Evolutionary conservation across 2,329 filamentous ascomycete species (phyloP).

Genomic region (Colletotrichum sp.): DNA sequence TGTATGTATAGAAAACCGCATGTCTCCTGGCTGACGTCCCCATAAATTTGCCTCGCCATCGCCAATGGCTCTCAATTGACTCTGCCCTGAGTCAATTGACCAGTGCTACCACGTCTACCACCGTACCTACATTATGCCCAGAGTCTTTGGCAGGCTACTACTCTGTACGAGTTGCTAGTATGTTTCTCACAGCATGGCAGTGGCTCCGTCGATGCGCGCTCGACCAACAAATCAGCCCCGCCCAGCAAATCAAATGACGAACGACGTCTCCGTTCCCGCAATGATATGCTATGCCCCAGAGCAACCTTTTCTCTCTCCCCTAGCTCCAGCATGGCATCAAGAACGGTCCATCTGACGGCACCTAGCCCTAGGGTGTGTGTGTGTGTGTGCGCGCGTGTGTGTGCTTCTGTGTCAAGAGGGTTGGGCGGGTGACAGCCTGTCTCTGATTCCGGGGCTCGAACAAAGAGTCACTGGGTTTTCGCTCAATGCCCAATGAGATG

Average conservation of each 20-base stretch:
- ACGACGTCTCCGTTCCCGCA: not conserved
- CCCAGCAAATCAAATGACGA: not conserved
- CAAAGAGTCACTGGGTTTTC: slow-evolving; percentile 1
- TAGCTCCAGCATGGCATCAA: not conserved
- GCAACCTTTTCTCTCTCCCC: not conserved
- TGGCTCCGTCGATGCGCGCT: not conserved
- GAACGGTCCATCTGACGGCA: slow-evolving; percentile 6
- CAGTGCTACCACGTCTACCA: not conserved
- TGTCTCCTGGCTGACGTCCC: not conserved
- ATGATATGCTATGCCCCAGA: not conserved
- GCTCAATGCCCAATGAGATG: not conserved
- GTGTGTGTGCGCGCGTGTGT: not conserved
- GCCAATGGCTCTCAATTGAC: not conserved
- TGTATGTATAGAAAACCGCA: not conserved
- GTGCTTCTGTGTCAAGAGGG: slow-evolving; percentile 13
- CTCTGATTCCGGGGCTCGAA: slow-evolving; percentile 10
- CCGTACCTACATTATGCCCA: not conserved
- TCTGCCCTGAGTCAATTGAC: not conserved
- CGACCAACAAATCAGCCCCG: not conserved
- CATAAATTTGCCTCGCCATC: not conserved
- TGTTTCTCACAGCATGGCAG: not conserved
- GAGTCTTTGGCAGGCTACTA: not conserved
- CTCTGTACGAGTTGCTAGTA: not conserved
- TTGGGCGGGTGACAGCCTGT: slow-evolving; percentile 16
- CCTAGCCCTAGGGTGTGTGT: not conserved